A percentile compares a stretch with the other conserved stretches of the same genome.
Evolutionary conservation across 768 basidiomycete species (phyloP).

Genomic region (Flagelloscypha sp.): DNA sequence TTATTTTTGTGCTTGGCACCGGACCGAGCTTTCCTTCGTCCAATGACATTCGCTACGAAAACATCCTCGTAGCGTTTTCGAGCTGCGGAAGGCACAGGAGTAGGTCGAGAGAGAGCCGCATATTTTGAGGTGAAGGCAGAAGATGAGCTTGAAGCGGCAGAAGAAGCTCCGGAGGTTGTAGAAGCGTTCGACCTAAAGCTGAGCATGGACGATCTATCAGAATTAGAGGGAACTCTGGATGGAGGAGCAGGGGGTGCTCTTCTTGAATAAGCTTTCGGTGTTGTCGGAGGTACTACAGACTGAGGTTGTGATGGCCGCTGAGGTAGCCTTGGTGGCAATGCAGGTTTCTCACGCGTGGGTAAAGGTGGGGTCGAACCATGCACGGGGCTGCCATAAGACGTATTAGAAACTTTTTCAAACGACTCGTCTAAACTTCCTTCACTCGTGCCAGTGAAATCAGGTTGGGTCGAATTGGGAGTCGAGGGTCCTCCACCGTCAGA

Average conservation of each 20-base stretch:
- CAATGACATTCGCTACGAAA: conserved; percentile 52
- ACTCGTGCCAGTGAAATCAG: no score
- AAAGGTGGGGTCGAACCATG: conserved; percentile 34
- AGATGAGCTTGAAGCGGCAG: neutral
- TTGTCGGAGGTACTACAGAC: conserved; percentile 5
- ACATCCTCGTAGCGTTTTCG: conserved; percentile 60
- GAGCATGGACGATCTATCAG: conserved; percentile 57
- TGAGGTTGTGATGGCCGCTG: conserved; percentile 28
- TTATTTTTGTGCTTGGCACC: conserved; percentile 22
- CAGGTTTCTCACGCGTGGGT: conserved; percentile 44
- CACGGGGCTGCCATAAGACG: conserved; percentile 45
- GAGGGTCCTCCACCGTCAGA: conserved; percentile 40
- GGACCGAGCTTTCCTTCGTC: conserved; percentile 31
- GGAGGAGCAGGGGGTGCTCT: conserved; percentile 14
- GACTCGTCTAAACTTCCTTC: conserved; percentile 65
- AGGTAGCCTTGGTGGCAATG: conserved; percentile 39
- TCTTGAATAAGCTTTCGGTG: conserved; percentile 5
- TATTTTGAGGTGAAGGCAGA: conserved; percentile 5
- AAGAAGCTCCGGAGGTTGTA: neutral
- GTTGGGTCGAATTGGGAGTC: conserved; percentile 25
- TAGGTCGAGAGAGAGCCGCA: conserved; percentile 39
- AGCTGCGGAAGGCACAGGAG: conserved; percentile 60
- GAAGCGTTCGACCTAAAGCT: conserved; percentile 35
- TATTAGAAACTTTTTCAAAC: conserved; percentile 58
- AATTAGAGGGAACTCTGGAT: conserved; percentile 38